Conservation (phyloP, 2,329 filamentous ascomycete genomes). For the Cryphonectria carpinicola region DNA sequence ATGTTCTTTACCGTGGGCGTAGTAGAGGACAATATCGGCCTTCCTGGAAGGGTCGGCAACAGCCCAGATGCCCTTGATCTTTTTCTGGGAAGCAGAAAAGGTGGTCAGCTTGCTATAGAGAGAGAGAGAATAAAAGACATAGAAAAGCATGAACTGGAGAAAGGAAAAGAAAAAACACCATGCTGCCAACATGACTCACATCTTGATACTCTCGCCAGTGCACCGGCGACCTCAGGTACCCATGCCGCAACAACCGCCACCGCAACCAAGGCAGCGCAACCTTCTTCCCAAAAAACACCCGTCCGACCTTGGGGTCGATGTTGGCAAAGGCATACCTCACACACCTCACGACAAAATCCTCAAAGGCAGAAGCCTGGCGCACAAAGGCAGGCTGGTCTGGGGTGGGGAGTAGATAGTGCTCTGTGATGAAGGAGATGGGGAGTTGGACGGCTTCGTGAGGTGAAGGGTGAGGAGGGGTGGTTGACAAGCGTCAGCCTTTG, state of each 20-base stretch:
- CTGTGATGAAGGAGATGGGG: conserved; percentile 61
- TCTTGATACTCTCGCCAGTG: conserved; percentile 62
- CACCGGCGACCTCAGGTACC: conserved; percentile 64
- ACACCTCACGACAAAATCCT: conserved; percentile 76
- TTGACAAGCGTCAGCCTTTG: conserved; percentile 4
- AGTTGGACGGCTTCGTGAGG: conserved; percentile 55
- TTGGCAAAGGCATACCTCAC: conserved; percentile 78
- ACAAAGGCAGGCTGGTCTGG: conserved; percentile 63
- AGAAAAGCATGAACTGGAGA: not conserved
- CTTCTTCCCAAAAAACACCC: conserved; percentile 76
- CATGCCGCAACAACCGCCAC: conserved; percentile 77
- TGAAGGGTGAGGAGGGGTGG: not conserved
- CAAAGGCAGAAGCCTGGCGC: conserved; percentile 71
- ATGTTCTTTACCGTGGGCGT: conserved; percentile 67
- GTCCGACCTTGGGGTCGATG: conserved; percentile 69
- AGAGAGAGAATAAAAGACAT: not conserved
- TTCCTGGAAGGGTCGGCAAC: conserved; percentile 60
- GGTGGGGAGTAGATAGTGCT: conserved; percentile 54
- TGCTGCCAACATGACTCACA: conserved; percentile 40
- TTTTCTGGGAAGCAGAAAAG: conserved; percentile 38
- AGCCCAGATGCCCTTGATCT: conserved; percentile 72
- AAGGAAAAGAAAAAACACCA: not conserved
- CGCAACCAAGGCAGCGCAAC: conserved; percentile 75
- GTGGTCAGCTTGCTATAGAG: not conserved
- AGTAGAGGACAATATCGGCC: conserved; percentile 81